These are phyloP conservation scores for Dittrichia graveolens DNA, from an alignment of 129 eudicot species.

Conservation along the genomic window DNA sequence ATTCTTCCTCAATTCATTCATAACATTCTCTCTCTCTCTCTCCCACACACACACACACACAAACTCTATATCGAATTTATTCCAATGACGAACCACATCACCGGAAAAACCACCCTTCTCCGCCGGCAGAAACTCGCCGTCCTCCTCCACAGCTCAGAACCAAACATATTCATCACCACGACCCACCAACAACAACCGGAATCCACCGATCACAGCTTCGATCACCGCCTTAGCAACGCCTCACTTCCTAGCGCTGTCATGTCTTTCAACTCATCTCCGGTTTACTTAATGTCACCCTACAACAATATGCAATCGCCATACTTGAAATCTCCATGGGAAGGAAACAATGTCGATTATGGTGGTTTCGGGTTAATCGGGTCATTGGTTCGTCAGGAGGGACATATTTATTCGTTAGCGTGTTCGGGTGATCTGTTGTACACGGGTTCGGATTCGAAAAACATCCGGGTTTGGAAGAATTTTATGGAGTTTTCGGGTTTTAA, in stretches of 20 bases:
- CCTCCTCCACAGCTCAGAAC: conserved; percentile 51
- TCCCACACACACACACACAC: background rate
- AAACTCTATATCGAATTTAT: background rate
- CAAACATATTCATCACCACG: conserved; percentile 25
- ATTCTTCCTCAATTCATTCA: background rate
- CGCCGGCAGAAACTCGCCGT: conserved; percentile 57
- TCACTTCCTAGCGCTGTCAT: conserved; percentile 36
- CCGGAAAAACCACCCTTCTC: conserved; percentile 23
- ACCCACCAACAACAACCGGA: conserved; percentile 9
- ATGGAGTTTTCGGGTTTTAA: conserved; percentile 79
- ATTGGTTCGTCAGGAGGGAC: conserved; percentile 80
- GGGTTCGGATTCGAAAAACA: conserved; percentile 80
- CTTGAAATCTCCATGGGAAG: conserved; percentile 71
- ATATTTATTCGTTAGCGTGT: conserved; percentile 77
- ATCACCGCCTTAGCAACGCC: conserved; percentile 41
- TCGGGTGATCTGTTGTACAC: conserved; percentile 66
- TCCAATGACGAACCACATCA: conserved; percentile 2
- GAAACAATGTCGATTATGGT: background rate
- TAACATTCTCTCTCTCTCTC: background rate
- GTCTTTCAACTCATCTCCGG: conserved; percentile 39
- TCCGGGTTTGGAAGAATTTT: conserved; percentile 80
- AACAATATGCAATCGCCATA: conserved; percentile 56
- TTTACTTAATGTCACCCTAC: conserved; percentile 49
- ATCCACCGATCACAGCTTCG: background rate
- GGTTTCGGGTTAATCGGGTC: conserved; percentile 60